Percentiles rank a stretch among this genome's conserved stretches.
These are phyloP conservation scores for Filobasidium wieringae DNA, from an alignment of 768 basidiomycete species.

Conservation along the genomic window DNA sequence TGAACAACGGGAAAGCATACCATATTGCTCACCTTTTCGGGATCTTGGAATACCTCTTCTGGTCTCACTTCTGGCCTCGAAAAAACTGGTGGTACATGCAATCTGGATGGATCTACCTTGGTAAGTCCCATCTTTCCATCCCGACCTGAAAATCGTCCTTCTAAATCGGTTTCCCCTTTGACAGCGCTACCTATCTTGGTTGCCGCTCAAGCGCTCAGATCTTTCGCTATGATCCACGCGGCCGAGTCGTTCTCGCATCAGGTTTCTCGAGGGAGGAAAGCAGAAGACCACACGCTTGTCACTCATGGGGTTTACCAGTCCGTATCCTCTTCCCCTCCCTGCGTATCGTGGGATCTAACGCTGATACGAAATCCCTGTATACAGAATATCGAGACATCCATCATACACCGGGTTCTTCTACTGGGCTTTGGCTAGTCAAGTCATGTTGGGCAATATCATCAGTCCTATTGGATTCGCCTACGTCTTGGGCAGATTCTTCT, in stretches of 20 bases:
- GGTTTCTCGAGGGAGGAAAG: constrained; percentile 59
- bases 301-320: constrained; percentile 82
- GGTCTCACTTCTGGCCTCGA: background rate
- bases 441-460: constrained; percentile 75
- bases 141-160: background rate
- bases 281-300: constrained; percentile 62
- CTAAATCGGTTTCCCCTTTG: background rate
- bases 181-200: constrained; percentile 57
- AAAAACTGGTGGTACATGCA: constrained; percentile 10
- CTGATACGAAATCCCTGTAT: background rate
- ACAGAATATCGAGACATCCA: constrained; percentile 82
- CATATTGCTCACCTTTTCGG: constrained; percentile 72
- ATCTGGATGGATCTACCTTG: constrained; percentile 29
- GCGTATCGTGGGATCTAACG: background rate
- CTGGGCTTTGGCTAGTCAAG: constrained; percentile 90
- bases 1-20: constrained; percentile 79
- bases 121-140: constrained; percentile 45
- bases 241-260: constrained; percentile 85
- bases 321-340: constrained; percentile 30
- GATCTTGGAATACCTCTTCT: constrained; percentile 62
- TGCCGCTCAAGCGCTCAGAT: constrained; percentile 65
- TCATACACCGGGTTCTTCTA: constrained; percentile 97
- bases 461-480: constrained; percentile 55
- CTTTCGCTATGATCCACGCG: constrained; percentile 92
- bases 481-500: constrained; percentile 79